Evolutionary conservation across 2,329 filamentous ascomycete genomes (phyloP), one percentile per base, ranked within the genome.

Genomic region (Hyphodiscus sp.): DNA sequence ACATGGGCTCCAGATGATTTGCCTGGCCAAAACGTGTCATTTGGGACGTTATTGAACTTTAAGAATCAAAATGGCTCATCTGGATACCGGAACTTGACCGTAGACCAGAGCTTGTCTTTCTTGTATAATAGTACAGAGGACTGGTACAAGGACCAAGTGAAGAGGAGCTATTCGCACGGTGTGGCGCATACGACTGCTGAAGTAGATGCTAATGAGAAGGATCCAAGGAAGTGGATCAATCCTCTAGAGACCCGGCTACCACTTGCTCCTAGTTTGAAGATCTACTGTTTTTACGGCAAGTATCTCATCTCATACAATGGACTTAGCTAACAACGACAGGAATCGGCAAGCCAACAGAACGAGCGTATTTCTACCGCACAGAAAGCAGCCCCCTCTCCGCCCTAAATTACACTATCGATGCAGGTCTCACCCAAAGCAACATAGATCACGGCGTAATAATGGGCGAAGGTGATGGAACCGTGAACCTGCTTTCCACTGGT

Each of bases 381-480:
- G 76, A 81, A 0, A 88, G 92, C 45, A 73, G 76, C 11, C 82
- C 89, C 9, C 72, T 79, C 0, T 64, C 81, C n/a, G 83, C 79
- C 18, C 75, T 90, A 18, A 90, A 90, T 63, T 82, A 90, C 61
- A 88, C 85, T 2, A 87, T 89, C 41, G 85, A 90, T 63, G 87
- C 84, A 0, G 75, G 73, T 1, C 67, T 86, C 30, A 86, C 76
- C 1, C 75, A 76, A 50, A 80, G 76, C 16, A 75, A 77, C 2
- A 76, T 83, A 4, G 91, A 99, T 67, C 94, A 88, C 60, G 94
- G 94, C 20, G 90, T 99, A n/a, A 78, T 95, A 33, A 86, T 96
- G 78, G 92, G 92, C 41, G 94, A 97, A 69, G 94, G 94, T 3
- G 94, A 99, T 63, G 94, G 94, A 1, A 99, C 94, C 0, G 94